Base-by-base conservation (phyloP, 768 basidiomycete genomes). In the Auriscalpium orientale region DNA sequence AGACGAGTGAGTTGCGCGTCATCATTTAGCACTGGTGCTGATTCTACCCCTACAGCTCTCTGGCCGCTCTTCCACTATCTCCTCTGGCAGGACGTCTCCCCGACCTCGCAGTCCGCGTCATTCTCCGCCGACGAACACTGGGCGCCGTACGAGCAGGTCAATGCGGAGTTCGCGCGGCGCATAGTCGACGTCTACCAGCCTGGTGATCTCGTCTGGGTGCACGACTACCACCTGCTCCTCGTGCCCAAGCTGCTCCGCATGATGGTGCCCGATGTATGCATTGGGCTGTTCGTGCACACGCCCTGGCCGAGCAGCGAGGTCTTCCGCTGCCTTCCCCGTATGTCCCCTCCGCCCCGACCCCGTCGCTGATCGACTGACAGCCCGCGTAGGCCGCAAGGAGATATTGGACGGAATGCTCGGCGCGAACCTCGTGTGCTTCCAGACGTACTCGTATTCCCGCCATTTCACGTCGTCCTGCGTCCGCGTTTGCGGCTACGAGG, bases 41-140 rank as follows among this genome's bases (percentile, higher is more conserved):
- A 18, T 8, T 49, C 21, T 50, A 33, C 20, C 51, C 34, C 9
- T n/a, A 0, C 64, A 95, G 93, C 86, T 40, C 83, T 99, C 46
- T 99, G 95, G 95, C 95, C 95, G 1, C 75, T 98, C 44, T 97
- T 98, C 81, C 97, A 98, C 73, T 98, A 98, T 69, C 83, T 98
- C 55, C 85, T 98, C 54, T 97, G 95, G 89, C 94, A 95, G 69
- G 97, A 98, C 68, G 91, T 94, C 57, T 61, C 61, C 2, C 61
- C 61, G n/a, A 89, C 89, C 9, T 87, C 87, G 28, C 91, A 93
- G 64, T 89, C 90, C 62, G 84, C 89, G 1, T 88, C 88, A 16
- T 61, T 61, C 55, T 57, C 56, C 4, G 92, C 91, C 33, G 91
- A 93, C 67, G 76, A 81, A 2, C 77, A 90, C 65, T 99, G 93